phyloP scores from a whole-genome alignment of 192 early-diverging fungal species.

The Tieghemiomyces parasiticus region DNA sequence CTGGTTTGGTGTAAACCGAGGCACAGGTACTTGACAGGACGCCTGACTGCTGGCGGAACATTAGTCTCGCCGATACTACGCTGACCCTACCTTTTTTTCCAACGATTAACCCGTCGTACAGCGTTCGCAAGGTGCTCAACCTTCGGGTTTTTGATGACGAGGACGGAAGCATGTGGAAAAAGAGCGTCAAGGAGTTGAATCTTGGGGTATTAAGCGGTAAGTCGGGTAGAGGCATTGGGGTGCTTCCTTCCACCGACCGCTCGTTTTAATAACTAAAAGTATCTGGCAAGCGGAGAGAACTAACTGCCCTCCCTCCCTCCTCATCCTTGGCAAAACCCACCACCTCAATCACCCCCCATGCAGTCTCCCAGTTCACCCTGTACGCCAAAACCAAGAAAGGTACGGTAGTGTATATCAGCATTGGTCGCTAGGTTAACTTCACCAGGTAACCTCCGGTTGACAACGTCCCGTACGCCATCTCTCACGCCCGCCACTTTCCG shows the following conservation, averaged over 20 bases:
- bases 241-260: no score
- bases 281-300: no score
- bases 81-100: background rate
- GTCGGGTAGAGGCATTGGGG: no score
- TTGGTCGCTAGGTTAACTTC: background rate
- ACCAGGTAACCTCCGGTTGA: background rate
- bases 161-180: conserved; percentile 57
- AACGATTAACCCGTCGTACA: conserved; percentile 5
- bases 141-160: conserved; percentile 65
- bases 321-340: no score
- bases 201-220: conserved; percentile 66
- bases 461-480: background rate
- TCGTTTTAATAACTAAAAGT: no score
- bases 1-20: background rate
- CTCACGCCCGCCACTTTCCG: background rate
- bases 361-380: conserved; percentile 89
- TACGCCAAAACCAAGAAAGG: conserved; percentile 69
- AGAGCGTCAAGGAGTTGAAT: conserved; percentile 54
- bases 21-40: background rate
- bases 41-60: background rate
- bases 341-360: no score
- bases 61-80: background rate
- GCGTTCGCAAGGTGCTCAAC: conserved; percentile 59
- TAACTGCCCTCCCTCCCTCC: no score
- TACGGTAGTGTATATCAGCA: no score